Base-by-base conservation (phyloP, 306 rosid species). In the Sicyos edulis region DNA sequence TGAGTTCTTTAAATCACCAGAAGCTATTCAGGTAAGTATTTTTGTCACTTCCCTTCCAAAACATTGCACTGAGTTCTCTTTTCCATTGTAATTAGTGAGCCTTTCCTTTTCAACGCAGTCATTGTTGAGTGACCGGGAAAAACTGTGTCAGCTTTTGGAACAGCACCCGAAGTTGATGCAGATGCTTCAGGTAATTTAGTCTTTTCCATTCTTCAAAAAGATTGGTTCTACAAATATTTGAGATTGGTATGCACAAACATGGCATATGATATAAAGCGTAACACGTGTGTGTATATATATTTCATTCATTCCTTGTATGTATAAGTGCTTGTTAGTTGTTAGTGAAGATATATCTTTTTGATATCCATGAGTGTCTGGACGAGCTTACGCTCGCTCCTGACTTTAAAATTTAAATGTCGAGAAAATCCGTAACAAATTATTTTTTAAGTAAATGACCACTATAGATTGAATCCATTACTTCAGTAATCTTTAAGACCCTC, bases 131-230 rank as follows among this genome's bases (percentile, higher is more conserved):
- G 97, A 93, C 80, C 85, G 92, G 22, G 97, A 88, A 71, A 91
- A 93, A 75, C 96, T 93, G 72, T 91, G 99, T 81, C 95, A 91
- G 83, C 95, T 93, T 70, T 85, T 93, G 89, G 99, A 93, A 91
- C 96, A 93, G 87, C 92, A 93, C 84, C 99, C 97, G 10, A 93
- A 91, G 79, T 83, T 93, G 81, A 87, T 91, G 99, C 96, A 91
- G 91, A 83, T 93, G 99, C 97, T 93, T 82, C 95, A 93, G 99
- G 99, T 93, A 62, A 70, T 78, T 54, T 40, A 54, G 14, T 57
- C 47, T 37, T 32, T 4, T 54, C 8, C 15, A 63, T 34, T 72
- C 21, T 57, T 11, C 29, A 44, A 54, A 22, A 9, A 8, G 20
- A 12, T 45, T 0, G 54, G 20, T 44, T 44, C 54, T 42, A 44